These are phyloP conservation scores for Leccinum barrowsii DNA, from an alignment of 768 basidiomycete genomes.

Conservation along the genomic window DNA sequence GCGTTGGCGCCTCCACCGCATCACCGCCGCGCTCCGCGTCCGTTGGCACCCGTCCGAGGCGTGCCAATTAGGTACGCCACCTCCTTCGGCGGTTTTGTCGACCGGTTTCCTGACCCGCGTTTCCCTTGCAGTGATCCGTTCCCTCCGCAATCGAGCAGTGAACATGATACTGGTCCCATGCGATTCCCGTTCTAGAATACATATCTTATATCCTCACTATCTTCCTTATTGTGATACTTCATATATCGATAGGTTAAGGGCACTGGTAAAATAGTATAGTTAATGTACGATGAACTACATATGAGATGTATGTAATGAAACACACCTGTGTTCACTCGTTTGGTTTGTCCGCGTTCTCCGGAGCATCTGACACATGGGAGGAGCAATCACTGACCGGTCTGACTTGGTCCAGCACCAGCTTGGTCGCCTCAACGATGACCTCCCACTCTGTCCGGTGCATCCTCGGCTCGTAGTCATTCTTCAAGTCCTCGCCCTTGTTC, in stretches of 20 bases:
- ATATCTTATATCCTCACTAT: conserved; percentile 1
- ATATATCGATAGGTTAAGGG: conserved; percentile 16
- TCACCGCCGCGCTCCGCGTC: conserved; percentile 23
- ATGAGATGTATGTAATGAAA: conserved; percentile 1
- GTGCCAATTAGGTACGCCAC: conserved; percentile 14
- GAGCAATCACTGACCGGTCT: conserved; percentile 19
- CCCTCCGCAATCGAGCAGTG: conserved; percentile 14
- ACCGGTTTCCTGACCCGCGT: neutral
- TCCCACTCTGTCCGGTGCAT: conserved; percentile 86
- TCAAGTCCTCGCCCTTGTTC: conserved; percentile 67
- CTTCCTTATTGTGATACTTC: conserved; percentile 6
- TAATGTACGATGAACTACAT: conserved; percentile 13
- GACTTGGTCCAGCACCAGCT: conserved; percentile 58
- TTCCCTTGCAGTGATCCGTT: conserved; percentile 15
- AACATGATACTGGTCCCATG: conserved; percentile 14
- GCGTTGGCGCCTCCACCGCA: conserved; percentile 29
- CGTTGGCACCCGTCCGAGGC: conserved; percentile 7
- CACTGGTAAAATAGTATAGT: conserved; percentile 11
- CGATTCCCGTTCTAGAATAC: conserved; percentile 28
- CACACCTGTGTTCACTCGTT: conserved; percentile 3
- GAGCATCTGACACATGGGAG: neutral
- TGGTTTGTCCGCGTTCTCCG: neutral
- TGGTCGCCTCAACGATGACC: conserved; percentile 85
- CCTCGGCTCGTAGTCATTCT: conserved; percentile 58
- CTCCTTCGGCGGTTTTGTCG: neutral